A percentile compares a stretch with the other conserved stretches of the same genome.
Conservation (phyloP, 208 protist species). For the Porcisia hertigi region DNA sequence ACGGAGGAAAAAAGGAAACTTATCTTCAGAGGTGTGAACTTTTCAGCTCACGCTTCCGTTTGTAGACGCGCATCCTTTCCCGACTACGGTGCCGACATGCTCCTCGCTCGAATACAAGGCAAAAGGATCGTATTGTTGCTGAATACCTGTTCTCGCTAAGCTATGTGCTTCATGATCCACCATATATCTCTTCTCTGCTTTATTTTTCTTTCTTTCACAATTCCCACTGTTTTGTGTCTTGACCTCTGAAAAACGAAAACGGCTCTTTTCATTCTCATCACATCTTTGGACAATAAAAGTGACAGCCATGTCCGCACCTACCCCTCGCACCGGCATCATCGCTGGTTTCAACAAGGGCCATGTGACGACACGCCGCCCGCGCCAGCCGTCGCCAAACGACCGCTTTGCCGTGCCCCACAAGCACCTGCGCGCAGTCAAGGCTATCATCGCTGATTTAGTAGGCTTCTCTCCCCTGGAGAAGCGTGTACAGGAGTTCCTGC, state of each 20-base stretch:
- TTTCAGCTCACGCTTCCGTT: not conserved
- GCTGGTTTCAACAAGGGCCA: conserved; percentile 94
- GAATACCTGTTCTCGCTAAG: not conserved
- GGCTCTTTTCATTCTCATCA: not conserved
- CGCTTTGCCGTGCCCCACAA: conserved; percentile 89
- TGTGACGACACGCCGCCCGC: conserved; percentile 85
- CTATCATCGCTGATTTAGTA: conserved; percentile 89
- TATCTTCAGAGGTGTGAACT: not conserved
- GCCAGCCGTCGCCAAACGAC: conserved; percentile 73
- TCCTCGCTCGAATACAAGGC: not conserved
- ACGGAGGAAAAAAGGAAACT: conserved; percentile 1
- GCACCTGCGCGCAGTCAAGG: conserved; percentile 90
- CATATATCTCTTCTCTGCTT: not conserved
- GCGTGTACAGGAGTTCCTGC: conserved; percentile 93
- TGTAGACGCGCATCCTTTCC: not conserved
- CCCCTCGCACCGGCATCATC: conserved; percentile 88
- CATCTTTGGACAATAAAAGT: conserved; percentile 7
- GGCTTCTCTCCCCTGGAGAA: conserved; percentile 93
- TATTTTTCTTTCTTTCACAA: not conserved
- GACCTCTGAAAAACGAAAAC: not conserved
- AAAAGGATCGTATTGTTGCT: not conserved
- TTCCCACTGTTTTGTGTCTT: not conserved
- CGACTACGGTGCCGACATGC: not conserved
- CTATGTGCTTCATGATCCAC: conserved; percentile 3
- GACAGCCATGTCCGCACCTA: conserved; percentile 59